Conservation (phyloP, 2,329 filamentous ascomycete species). For the Zasmidium cellare region DNA sequence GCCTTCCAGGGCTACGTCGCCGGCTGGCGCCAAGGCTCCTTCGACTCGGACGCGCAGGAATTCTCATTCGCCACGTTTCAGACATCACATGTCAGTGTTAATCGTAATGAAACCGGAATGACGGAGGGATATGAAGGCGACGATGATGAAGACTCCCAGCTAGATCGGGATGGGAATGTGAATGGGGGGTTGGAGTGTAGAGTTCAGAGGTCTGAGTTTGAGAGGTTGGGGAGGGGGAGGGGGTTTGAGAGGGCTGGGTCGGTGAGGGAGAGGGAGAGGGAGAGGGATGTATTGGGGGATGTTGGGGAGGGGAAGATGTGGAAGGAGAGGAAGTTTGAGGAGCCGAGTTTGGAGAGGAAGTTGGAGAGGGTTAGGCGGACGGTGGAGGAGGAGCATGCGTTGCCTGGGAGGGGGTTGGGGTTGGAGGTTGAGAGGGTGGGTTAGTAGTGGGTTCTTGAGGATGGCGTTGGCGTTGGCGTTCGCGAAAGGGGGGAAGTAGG, state of each 20-base stretch:
- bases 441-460: too few relatives aligned
- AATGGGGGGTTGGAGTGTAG: neutral
- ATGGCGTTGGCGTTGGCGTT: too few relatives aligned
- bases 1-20: conserved; percentile 7
- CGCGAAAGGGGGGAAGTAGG: too few relatives aligned
- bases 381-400: neutral
- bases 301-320: neutral
- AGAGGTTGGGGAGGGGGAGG: neutral
- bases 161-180: neutral
- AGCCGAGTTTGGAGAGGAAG: neutral
- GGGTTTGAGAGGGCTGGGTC: too few relatives aligned
- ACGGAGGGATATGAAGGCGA: conserved; percentile 4
- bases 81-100: too few relatives aligned
- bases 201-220: neutral
- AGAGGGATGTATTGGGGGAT: neutral
- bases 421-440: neutral
- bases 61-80: conserved; percentile 7
- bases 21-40: conserved; percentile 6
- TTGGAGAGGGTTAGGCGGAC: neutral
- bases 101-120: too few relatives aligned
- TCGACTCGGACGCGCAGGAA: conserved; percentile 7
- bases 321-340: conserved; percentile 1
- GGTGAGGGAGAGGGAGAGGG: too few relatives aligned
- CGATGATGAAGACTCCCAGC: conserved; percentile 3
- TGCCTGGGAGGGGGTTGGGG: neutral